Evolutionary conservation across 345 rosid species (phyloP).

Genomic region (Bruguiera parviflora): DNA sequence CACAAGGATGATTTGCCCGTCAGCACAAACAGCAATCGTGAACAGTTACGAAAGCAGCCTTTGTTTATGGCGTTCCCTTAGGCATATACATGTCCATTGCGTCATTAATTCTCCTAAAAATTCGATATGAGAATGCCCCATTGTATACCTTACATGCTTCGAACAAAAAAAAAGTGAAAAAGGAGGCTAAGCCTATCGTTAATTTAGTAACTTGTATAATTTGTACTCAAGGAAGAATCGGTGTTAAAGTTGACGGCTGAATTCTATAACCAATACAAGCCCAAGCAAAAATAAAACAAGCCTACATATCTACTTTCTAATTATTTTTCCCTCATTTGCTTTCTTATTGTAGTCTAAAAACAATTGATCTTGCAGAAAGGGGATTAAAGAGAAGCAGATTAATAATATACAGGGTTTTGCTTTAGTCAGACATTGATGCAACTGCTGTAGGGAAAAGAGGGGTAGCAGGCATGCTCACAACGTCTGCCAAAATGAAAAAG

Average conservation of each 20-base stretch:
- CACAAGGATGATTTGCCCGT: conserved; percentile 7
- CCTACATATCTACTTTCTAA: too few relatives aligned
- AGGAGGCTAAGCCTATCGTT: too few relatives aligned
- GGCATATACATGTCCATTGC: too few relatives aligned
- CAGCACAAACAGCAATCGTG: conserved; percentile 5
- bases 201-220: too few relatives aligned
- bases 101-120: neutral
- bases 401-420: neutral
- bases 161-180: neutral
- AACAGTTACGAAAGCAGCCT: neutral
- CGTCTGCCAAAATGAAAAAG: too few relatives aligned
- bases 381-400: neutral
- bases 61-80: too few relatives aligned
- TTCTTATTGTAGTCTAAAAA: too few relatives aligned
- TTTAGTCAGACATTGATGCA: conserved; percentile 5
- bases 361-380: neutral
- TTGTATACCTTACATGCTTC: neutral
- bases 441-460: conserved; percentile 13
- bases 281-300: too few relatives aligned
- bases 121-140: neutral
- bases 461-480: conserved; percentile 2
- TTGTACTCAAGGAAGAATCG: too few relatives aligned
- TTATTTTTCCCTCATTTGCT: too few relatives aligned
- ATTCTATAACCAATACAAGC: too few relatives aligned
- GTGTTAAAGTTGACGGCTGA: too few relatives aligned